Evolutionary conservation across 2,329 filamentous ascomycete species (phyloP).

Genomic region (Raffaelea ambrosiae): DNA sequence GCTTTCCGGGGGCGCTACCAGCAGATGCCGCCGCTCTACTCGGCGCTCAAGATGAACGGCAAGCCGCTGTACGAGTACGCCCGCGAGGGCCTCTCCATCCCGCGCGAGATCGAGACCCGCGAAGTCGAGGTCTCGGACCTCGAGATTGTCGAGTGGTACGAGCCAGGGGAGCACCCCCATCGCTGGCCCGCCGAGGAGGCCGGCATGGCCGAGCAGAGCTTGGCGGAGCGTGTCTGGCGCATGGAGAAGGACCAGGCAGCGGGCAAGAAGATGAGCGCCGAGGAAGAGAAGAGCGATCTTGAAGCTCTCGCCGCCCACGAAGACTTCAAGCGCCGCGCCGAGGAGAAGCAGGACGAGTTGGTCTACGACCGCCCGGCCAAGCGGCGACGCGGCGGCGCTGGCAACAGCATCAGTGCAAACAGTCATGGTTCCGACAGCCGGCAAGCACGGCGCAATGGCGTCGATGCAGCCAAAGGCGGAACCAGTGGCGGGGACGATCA

Average conservation of each 20-base stretch:
- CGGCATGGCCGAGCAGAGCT: slow-evolving; percentile 61
- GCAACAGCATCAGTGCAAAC: slow-evolving; percentile 18
- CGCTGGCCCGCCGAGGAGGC: slow-evolving; percentile 75
- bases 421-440: slow-evolving; percentile 12
- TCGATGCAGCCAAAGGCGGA: slow-evolving; percentile 9
- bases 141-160: slow-evolving; percentile 76
- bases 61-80: slow-evolving; percentile 97
- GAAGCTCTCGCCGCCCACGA: slow-evolving; percentile 48
- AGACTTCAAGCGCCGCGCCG: slow-evolving; percentile 48
- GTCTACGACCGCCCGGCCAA: slow-evolving; percentile 41
- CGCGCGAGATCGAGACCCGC: slow-evolving; percentile 72
- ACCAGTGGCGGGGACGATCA: slow-evolving; percentile 15
- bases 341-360: slow-evolving; percentile 48
- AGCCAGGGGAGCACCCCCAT: slow-evolving; percentile 71
- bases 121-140: slow-evolving; percentile 70
- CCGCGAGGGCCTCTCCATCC: slow-evolving; percentile 77
- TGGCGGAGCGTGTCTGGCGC: slow-evolving; percentile 65
- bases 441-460: too few species aligned
- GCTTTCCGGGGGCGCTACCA: slow-evolving; percentile 74
- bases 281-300: slow-evolving; percentile 47
- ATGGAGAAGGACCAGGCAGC: slow-evolving; percentile 48
- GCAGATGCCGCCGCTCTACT: slow-evolving; percentile 89
- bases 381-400: slow-evolving; percentile 20
- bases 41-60: slow-evolving; percentile 84
- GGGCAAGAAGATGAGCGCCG: slow-evolving; percentile 39